Evolutionary conservation across 2,329 filamentous ascomycete species (phyloP).

Genomic region (Xylariaceae sp.): DNA sequence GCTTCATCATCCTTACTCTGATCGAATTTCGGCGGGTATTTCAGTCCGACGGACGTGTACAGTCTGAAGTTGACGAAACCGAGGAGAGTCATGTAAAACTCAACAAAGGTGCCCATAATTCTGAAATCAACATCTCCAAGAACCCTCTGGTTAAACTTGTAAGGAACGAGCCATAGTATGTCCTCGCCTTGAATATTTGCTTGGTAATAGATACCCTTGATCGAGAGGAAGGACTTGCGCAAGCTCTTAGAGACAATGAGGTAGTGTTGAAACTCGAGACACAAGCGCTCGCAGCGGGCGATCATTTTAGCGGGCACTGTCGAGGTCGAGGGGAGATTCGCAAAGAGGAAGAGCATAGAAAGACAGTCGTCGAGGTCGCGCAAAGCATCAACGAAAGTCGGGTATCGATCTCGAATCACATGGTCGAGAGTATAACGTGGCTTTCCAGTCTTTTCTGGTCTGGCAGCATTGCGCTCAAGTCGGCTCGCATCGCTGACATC

Average conservation of each 20-base stretch:
- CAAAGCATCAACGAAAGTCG: conserved; percentile 92
- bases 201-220: conserved; percentile 99
- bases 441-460: conserved; percentile 89
- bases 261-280: conserved; percentile 97
- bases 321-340: conserved; percentile 88
- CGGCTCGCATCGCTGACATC: conserved; percentile 88
- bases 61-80: conserved; percentile 96
- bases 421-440: conserved; percentile 92
- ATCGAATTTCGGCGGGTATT: conserved; percentile 96
- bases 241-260: conserved; percentile 90
- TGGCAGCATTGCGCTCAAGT: conserved; percentile 83
- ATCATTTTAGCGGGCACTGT: conserved; percentile 95
- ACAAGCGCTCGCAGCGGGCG: conserved; percentile 89
- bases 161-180: conserved; percentile 95
- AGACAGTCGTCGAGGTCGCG: conserved; percentile 95
- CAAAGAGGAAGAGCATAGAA: conserved; percentile 96
- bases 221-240: conserved; percentile 95
- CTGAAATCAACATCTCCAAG: conserved; percentile 96
- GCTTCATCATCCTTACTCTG: conserved; percentile 84
- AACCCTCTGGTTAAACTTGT: conserved; percentile 95
- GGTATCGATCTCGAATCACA: conserved; percentile 97
- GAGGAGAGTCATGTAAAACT: conserved; percentile 96
- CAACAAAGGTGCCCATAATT: conserved; percentile 99
- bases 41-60: conserved; percentile 88
- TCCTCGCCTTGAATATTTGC: conserved; percentile 97